Base-by-base conservation (phyloP, 2,329 filamentous ascomycete genomes). In the Xylaria sp. region DNA sequence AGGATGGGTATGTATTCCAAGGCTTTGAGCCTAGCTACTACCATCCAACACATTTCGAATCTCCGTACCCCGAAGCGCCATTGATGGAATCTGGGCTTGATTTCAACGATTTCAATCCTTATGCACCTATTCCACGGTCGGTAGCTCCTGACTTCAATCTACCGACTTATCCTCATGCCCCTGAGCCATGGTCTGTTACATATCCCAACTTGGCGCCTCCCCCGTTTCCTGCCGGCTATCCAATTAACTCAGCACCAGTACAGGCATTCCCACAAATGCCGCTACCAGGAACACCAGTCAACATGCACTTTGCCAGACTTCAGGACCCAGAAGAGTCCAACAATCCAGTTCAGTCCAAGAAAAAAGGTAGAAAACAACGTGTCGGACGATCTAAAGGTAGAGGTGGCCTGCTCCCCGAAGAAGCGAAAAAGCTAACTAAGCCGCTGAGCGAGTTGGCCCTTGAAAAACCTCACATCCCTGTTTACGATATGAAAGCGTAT, bases 401-500 rank as follows among this genome's bases (percentile, higher is more conserved):
- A 49, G 2, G 2, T 6, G 6, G 4, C 3, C 9, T 15, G 1
- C 20, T 6, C 10, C n/a, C 33, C 10, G 2, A 11, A 3, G 20
- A 40, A 4, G 33, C 5, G 6, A 3, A n/a, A 20, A 44, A n/a
- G 11, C 10, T 46, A 28, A 36, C n/a, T n/a, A 13, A 17, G 20
- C 59, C 36, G 10, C 9, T 46, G 3, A 44, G 40, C 6, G 3
- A 28, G 17, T 60, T 69, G 2, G 59, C 57, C 1, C n/a, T 5
- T 1, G 17, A n/a, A 0, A 3, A n/a, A 4, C 49, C 48, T 0
- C 2, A 53, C 6, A 53, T 53, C 2, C 3, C 20, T 0, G 23
- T 36, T 11, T 1, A 20, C 1, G 67, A 71, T 31, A 44, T 69
- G 2, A 28, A 42, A 2, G 10, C 15, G 5, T 65, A 40, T 48